Percentiles rank a stretch among this genome's conserved stretches.
phyloP scores from a whole-genome alignment of 2,329 filamentous ascomycete species.

The Nothopassalora personata region DNA sequence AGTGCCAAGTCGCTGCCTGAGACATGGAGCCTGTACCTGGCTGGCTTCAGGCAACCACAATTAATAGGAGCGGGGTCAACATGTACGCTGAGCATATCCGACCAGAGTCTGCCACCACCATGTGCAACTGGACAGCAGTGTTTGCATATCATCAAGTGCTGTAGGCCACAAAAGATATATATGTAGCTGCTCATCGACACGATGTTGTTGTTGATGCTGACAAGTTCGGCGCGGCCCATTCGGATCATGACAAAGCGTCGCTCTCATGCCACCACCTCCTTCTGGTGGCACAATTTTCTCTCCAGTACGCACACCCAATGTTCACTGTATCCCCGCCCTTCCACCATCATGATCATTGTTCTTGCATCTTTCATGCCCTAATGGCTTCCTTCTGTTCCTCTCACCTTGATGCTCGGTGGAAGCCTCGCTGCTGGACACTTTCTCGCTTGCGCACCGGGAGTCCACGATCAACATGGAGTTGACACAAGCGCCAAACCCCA shows the following conservation, averaged over 20 bases:
- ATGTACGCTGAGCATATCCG: too few relatives aligned
- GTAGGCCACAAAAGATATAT: too few relatives aligned
- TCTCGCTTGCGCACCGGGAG: background rate
- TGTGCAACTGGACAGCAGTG: too few relatives aligned
- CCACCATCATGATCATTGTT: background rate
- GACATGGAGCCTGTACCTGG: too few relatives aligned
- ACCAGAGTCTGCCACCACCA: too few relatives aligned
- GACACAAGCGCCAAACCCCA: constrained; percentile 23
- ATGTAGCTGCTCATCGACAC: background rate
- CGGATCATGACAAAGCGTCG: background rate
- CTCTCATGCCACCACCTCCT: background rate
- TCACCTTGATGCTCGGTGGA: background rate
- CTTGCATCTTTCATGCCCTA: background rate
- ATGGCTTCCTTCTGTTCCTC: background rate
- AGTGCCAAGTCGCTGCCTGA: background rate
- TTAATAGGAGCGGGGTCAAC: too few relatives aligned
- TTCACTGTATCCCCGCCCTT: background rate
- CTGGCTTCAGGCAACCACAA: too few relatives aligned
- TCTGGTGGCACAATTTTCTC: background rate
- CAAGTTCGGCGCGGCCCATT: background rate
- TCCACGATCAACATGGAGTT: constrained; percentile 22
- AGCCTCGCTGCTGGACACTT: background rate
- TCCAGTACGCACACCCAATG: background rate
- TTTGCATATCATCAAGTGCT: too few relatives aligned
- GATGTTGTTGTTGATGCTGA: background rate